Evolutionary conservation across 2,329 filamentous ascomycete species (phyloP).

Genomic region (Aspergillus brunneoviolaceus): DNA sequence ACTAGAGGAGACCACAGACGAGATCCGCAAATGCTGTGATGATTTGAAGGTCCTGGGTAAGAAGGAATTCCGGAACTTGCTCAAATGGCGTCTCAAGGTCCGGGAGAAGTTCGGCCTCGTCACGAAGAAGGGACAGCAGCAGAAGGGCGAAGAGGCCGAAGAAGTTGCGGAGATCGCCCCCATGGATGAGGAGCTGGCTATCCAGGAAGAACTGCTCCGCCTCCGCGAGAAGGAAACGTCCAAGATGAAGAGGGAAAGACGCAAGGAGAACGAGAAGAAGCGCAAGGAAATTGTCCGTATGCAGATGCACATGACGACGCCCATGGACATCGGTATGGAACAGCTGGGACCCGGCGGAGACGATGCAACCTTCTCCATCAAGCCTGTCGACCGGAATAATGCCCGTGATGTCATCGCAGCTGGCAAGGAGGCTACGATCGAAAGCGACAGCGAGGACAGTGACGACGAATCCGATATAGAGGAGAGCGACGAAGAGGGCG

Average conservation of each 20-base stretch:
- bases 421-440: constrained; percentile 70
- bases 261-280: constrained; percentile 89
- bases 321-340: constrained; percentile 93
- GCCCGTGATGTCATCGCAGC: constrained; percentile 68
- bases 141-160: constrained; percentile 55
- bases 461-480: constrained; percentile 58
- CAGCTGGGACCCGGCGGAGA: constrained; percentile 75
- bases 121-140: constrained; percentile 63
- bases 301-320: constrained; percentile 95
- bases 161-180: constrained; percentile 80
- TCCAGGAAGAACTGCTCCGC: constrained; percentile 82
- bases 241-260: constrained; percentile 77
- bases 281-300: constrained; percentile 92
- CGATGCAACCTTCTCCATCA: constrained; percentile 83
- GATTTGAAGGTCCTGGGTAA: constrained; percentile 89
- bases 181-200: constrained; percentile 92
- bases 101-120: constrained; percentile 87
- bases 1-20: constrained; percentile 79
- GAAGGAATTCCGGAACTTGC: constrained; percentile 87
- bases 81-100: constrained; percentile 86
- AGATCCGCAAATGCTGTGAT: constrained; percentile 73
- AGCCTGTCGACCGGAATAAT: constrained; percentile 73
- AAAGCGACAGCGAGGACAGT: constrained; percentile 61
- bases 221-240: constrained; percentile 76
- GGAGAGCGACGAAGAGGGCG: constrained; percentile 71